Evolutionary conservation across 257 asterid species (phyloP).

Genomic region (Penstemon davidsonii): DNA sequence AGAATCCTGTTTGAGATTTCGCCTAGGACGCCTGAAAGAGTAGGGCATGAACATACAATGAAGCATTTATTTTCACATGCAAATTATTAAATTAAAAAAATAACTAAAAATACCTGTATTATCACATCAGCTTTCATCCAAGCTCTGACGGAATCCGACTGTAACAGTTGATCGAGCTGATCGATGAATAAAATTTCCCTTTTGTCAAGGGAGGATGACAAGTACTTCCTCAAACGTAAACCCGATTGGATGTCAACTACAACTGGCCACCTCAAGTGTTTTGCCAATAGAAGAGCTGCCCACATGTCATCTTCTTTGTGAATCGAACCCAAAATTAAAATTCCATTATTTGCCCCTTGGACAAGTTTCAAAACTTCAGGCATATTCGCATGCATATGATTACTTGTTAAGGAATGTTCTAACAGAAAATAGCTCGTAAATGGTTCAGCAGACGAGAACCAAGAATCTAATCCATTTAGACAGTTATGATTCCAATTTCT

Average conservation of each 20-base stretch:
- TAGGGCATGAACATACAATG: not conserved
- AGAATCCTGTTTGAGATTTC: no score
- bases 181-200: conserved; percentile 73
- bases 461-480: conserved; percentile 65
- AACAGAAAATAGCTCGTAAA: conserved; percentile 68
- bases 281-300: conserved; percentile 93
- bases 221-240: conserved; percentile 77
- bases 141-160: conserved; percentile 65
- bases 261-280: conserved; percentile 90
- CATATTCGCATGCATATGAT: conserved; percentile 39
- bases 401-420: conserved; percentile 45
- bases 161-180: conserved; percentile 85
- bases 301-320: conserved; percentile 90
- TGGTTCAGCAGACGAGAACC: conserved; percentile 74
- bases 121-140: conserved; percentile 86
- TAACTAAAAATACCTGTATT: conserved; percentile 60
- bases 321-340: conserved; percentile 76
- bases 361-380: conserved; percentile 58
- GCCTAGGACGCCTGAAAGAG: no score
- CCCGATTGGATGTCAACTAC: conserved; percentile 85
- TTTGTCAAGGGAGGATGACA: conserved; percentile 55
- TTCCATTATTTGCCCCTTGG: conserved; percentile 72
- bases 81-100: not conserved
- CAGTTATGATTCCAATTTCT: conserved; percentile 61
- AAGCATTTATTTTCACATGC: not conserved